These are phyloP conservation scores for Cicer chorassanicum DNA, from an alignment of 306 rosid species.

Conservation along the genomic window DNA sequence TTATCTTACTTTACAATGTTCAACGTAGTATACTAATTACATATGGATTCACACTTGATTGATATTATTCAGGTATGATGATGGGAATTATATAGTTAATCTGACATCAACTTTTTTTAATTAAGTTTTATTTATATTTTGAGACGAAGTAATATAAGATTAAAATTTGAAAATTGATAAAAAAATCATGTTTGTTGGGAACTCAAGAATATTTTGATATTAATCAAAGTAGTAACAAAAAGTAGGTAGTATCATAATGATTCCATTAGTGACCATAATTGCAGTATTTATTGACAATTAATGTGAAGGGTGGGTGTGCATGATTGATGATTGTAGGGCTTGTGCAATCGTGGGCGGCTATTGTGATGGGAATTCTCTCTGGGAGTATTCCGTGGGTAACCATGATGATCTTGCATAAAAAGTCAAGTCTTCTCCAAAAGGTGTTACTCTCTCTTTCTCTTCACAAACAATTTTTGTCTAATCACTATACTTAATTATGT, in stretches of 20 bases:
- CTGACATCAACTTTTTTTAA: no score
- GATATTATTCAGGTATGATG: no score
- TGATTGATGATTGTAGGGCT: constrained; percentile 54
- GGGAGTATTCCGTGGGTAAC: constrained; percentile 93
- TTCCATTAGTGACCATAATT: neutral
- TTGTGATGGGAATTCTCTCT: constrained; percentile 73
- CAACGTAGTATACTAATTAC: no score
- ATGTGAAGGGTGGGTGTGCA: neutral
- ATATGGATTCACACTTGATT: no score
- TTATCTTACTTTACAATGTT: no score
- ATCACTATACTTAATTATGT: neutral
- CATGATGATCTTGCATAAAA: constrained; percentile 94
- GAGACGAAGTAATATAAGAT: no score
- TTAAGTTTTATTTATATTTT: no score
- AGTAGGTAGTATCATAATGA: constrained; percentile 10
- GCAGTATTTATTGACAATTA: constrained; percentile 41
- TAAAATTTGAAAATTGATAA: neutral
- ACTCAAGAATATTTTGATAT: neutral
- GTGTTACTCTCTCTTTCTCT: constrained; percentile 39
- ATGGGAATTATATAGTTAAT: no score
- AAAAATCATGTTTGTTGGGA: neutral
- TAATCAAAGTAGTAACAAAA: neutral
- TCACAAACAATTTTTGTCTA: constrained; percentile 8
- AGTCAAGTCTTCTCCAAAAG: constrained; percentile 70
- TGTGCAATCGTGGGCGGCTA: constrained; percentile 98